Conservation (phyloP, 1,284 basidiomycete genomes). For the Omphalotus olearius region DNA sequence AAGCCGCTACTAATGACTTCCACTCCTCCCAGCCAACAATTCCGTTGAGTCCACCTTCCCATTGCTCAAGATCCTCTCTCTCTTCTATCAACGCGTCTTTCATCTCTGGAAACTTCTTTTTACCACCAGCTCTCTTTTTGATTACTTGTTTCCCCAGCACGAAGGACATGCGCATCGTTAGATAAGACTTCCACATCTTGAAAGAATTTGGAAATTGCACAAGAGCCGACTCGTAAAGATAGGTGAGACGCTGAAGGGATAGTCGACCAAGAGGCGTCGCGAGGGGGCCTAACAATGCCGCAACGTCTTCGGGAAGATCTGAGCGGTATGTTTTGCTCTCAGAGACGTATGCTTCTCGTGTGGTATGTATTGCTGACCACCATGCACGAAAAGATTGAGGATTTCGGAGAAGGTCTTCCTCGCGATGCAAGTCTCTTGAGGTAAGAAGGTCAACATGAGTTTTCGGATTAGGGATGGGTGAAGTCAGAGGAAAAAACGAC, state of each 20-base stretch:
- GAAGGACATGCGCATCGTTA: constrained; percentile 80
- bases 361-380: constrained; percentile 82
- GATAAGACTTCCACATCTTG: constrained; percentile 94
- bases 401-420: constrained; percentile 95
- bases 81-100: constrained; percentile 86
- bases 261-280: constrained; percentile 69
- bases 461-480: constrained; percentile 79
- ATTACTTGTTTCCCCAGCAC: constrained; percentile 75
- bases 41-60: constrained; percentile 84
- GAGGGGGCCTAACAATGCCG: constrained; percentile 66
- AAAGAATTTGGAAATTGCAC: constrained; percentile 86
- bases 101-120: constrained; percentile 87
- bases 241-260: constrained; percentile 80
- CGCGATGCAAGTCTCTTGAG: constrained; percentile 76
- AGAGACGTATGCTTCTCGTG: constrained; percentile 62
- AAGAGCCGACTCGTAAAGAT: constrained; percentile 91
- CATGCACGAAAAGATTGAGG: constrained; percentile 89
- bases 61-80: constrained; percentile 70
- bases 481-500: constrained; percentile 75
- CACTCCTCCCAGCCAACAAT: constrained; percentile 94
- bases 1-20: constrained; percentile 83
- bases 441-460: constrained; percentile 77
- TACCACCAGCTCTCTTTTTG: constrained; percentile 77
- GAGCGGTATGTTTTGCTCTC: constrained; percentile 53
- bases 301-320: constrained; percentile 43